Conservation (phyloP, 345 rosid genomes). For the Xanthoceras sorbifolium region DNA sequence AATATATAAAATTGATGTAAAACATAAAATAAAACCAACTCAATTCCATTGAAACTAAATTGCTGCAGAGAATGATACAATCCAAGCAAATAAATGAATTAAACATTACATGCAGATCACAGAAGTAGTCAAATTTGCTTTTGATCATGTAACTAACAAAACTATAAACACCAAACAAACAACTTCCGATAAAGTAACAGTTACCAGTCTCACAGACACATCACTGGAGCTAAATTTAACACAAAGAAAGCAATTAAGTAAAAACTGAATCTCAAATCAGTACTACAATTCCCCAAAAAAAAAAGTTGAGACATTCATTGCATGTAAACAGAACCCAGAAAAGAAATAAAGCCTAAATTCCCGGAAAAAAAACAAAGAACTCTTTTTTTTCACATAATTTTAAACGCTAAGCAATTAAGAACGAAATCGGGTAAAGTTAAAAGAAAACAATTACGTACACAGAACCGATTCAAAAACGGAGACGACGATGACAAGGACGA, state of each 20-base stretch:
- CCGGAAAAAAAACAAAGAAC: background rate
- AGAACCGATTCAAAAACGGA: slow-evolving; percentile 19
- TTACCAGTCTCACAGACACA: background rate
- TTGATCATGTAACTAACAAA: slow-evolving; percentile 13
- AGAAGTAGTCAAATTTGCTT: background rate
- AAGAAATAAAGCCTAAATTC: slow-evolving; percentile 2
- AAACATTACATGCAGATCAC: slow-evolving; percentile 26
- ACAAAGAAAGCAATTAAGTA: background rate
- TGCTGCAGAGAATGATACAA: background rate
- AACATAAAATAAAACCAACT: slow-evolving; percentile 5
- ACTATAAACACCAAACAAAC: slow-evolving; percentile 9
- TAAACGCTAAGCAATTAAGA: background rate
- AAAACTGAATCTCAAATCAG: slow-evolving; percentile 1
- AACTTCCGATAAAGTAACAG: background rate
- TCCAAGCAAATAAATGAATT: background rate
- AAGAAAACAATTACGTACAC: slow-evolving; percentile 8
- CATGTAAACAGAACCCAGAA: slow-evolving; percentile 23
- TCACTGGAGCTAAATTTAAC: background rate
- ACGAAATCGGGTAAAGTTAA: background rate
- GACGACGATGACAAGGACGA: background rate
- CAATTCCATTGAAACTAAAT: slow-evolving; percentile 14
- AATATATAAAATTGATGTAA: background rate
- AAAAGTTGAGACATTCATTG: slow-evolving; percentile 9
- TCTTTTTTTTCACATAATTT: background rate
- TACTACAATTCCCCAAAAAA: background rate